Base-by-base conservation (phyloP, 2,329 filamentous ascomycete species). In the Epichloe baconii region DNA sequence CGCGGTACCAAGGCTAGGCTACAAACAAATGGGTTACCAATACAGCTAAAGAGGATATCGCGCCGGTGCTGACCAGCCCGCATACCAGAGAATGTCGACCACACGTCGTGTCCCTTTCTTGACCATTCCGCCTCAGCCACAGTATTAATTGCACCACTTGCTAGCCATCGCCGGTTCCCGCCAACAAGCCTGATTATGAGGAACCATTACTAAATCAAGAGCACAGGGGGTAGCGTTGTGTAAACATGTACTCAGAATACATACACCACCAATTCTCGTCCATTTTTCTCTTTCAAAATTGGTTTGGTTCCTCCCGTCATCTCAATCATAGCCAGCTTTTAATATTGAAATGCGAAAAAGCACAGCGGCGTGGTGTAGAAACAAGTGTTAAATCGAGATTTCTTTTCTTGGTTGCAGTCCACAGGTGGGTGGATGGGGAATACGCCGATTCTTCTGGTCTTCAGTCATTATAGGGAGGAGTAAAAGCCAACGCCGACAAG, bases 401-500 rank as follows among this genome's bases (percentile, higher is more conserved):
- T n/a, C 47, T 44, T 40, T 47, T 41, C 61, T 64, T 61, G 63
- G 65, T 64, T 68, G 58, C 60, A 66, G 63, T 61, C 63, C 23
- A 64, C 23, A 64, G 42, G 42, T 21, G 19, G 46, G 21, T 40
- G 36, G 21, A 41, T 31, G 14, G n/a, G 65, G 68, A 69, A 62
- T 71, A 67, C 66, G 68, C 62, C 66, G 58, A 61, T 67, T 60
- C 60, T 63, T 62, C 68, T 67, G 67, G 66, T 70, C 64, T 66
- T 69, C 66, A 68, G 62, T 66, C 65, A 66, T 64, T 56, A 45
- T 15, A 38, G 21, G 40, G 11, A 41, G 31, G 35, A 61, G 66
- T 65, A 66, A 66, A 69, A 67, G 71, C 67, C 69, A 75, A 74
- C 72, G 72, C 72, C 71, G 68, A 66, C 63, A 68, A 42, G 63